phyloP scores from a whole-genome alignment of 345 rosid genomes.

The Carallia brachiata region DNA sequence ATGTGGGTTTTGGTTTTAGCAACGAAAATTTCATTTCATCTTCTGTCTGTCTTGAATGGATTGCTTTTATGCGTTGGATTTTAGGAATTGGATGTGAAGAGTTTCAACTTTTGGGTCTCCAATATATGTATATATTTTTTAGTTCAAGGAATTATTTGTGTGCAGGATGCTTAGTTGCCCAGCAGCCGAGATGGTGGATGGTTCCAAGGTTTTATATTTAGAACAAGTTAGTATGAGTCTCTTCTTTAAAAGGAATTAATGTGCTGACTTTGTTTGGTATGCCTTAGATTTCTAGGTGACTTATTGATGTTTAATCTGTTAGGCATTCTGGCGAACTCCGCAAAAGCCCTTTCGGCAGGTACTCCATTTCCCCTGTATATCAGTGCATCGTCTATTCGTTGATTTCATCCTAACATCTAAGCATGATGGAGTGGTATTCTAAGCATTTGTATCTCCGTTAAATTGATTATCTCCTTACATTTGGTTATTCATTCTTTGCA shows the following conservation, averaged over 20 bases:
- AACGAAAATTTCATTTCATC: no score
- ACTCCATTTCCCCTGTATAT: not conserved
- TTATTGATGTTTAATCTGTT: not conserved
- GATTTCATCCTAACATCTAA: not conserved
- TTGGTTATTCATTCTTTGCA: not conserved
- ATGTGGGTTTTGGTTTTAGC: not conserved
- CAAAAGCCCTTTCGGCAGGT: constrained; percentile 95
- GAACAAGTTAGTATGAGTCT: constrained; percentile 55
- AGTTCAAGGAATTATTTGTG: not conserved
- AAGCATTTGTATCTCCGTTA: not conserved
- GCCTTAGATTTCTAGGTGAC: not conserved
- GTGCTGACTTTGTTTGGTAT: not conserved
- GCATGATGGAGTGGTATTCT: not conserved
- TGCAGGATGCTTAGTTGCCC: constrained; percentile 77
- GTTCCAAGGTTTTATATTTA: constrained; percentile 69
- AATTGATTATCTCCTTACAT: not conserved
- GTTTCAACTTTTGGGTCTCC: not conserved
- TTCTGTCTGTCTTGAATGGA: no score
- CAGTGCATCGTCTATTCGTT: not conserved
- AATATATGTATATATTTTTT: not conserved
- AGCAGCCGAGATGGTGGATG: constrained; percentile 91
- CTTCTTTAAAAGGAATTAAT: not conserved
- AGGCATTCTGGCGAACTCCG: constrained; percentile 94
- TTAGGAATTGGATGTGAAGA: not conserved
- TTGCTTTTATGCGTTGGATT: no score